A percentile compares a stretch with the other conserved stretches of the same genome.
These are phyloP conservation scores for Paramecium tetraurelia DNA, from an alignment of 73 alveolate genomes.

Conservation along the genomic window DNA sequence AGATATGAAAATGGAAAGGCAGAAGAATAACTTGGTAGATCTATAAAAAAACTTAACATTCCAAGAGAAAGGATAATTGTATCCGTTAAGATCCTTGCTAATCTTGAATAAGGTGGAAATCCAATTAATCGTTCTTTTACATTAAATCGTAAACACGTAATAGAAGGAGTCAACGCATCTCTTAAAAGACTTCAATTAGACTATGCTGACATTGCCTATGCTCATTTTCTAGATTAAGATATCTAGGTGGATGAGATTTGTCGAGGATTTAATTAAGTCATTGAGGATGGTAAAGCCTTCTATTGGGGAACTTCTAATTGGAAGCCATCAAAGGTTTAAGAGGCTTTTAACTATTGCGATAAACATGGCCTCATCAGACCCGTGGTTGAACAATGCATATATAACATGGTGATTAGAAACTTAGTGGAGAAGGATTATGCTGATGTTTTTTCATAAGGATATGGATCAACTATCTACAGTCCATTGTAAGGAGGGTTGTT, in stretches of 20 bases:
- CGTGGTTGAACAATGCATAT: slow-evolving; percentile 90
- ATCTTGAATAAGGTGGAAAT: slow-evolving; percentile 63
- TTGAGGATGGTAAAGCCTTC: slow-evolving; percentile 90
- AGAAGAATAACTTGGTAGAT: slow-evolving; percentile 71
- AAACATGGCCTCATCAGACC: slow-evolving; percentile 82
- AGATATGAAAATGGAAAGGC: slow-evolving; percentile 71
- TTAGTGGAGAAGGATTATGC: slow-evolving; percentile 86
- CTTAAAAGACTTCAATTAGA: slow-evolving; percentile 83
- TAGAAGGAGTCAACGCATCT: slow-evolving; percentile 85
- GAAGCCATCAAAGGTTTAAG: slow-evolving; percentile 82
- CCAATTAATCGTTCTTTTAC: slow-evolving; percentile 60
- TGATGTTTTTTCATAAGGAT: slow-evolving; percentile 68
- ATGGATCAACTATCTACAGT: slow-evolving; percentile 93
- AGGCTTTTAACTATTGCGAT: slow-evolving; percentile 76
- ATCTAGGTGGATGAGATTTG: slow-evolving; percentile 90
- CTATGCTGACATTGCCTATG: slow-evolving; percentile 89
- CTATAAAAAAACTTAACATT: slow-evolving; percentile 61
- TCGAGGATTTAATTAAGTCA: slow-evolving; percentile 85
- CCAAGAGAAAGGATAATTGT: slow-evolving; percentile 77
- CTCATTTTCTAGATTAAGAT: slow-evolving; percentile 86
- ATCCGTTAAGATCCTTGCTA: slow-evolving; percentile 79
- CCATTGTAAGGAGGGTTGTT: slow-evolving; percentile 92
- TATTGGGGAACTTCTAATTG: slow-evolving; percentile 99
- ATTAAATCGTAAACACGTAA: slow-evolving; percentile 85
- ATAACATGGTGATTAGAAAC: slow-evolving; percentile 85